Percentiles rank a stretch among this genome's conserved stretches.
These are phyloP conservation scores for Geoglossum cookeanum DNA, from an alignment of 2,329 filamentous ascomycete genomes.

Conservation along the genomic window DNA sequence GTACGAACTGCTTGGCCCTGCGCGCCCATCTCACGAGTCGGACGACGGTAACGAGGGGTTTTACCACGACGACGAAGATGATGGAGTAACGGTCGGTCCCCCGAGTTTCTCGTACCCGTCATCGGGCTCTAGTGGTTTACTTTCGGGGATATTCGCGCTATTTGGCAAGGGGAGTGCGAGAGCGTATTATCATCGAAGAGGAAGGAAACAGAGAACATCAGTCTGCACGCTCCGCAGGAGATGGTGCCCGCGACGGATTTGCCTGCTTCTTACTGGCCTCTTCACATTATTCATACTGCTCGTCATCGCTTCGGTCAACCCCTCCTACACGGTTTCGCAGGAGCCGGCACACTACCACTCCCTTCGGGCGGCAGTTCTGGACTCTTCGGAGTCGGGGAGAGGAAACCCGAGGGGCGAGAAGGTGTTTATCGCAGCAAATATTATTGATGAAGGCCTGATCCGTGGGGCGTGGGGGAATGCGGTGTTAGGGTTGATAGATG, in stretches of 20 bases:
- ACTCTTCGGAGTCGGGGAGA: conserved; percentile 19
- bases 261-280: not conserved
- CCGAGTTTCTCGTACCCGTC: not conserved
- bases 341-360: conserved; percentile 18
- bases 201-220: not conserved
- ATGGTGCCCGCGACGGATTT: not conserved
- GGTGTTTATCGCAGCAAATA: conserved; percentile 53
- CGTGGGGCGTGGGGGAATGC: conserved; percentile 43
- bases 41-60: not conserved
- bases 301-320: conserved; percentile 15
- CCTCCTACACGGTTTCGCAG: conserved; percentile 25
- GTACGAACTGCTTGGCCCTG: not conserved
- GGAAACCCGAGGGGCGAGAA: conserved; percentile 40
- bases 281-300: not conserved
- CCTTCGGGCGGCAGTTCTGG: conserved; percentile 16
- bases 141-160: not conserved
- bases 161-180: not conserved
- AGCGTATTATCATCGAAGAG: not conserved
- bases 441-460: conserved; percentile 45
- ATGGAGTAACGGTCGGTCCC: not conserved
- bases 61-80: not conserved
- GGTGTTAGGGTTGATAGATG: conserved; percentile 40
- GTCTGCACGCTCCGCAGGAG: not conserved
- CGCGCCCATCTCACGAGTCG: not conserved
- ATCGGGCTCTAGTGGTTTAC: not conserved